Base-by-base conservation (phyloP, 1,284 basidiomycete species). In the Pyrrhoderma noxium region DNA sequence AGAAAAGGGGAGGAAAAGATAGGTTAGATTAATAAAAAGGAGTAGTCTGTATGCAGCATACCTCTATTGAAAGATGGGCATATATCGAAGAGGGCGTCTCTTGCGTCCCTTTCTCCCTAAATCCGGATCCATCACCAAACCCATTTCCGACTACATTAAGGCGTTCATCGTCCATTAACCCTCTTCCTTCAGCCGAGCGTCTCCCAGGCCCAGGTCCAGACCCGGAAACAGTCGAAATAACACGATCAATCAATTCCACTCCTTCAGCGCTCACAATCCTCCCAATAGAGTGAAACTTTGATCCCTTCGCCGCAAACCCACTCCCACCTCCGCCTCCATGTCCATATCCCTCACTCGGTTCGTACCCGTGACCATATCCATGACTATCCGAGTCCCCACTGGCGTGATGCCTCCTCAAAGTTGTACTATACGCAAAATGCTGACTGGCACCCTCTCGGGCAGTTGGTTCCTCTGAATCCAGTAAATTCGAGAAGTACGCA, bases 381-480 rank as follows among this genome's bases (percentile, higher is more conserved):
- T 54, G 62, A 2, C 66, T 54, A 40, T 5, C 5, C 46, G 69
- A 65, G 41, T 83, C 74, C n/a, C n/a, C n/a, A n/a, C n/a, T n/a
- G 1, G 66, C 61, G 39, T 75, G 72, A 58, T 90, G 87, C 55
- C 89, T 65, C 47, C 88, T 67, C 21, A 92, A 70, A 0, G 84
- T 89, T 0, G 89, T 91, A 57, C 84, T 88, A 67, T 89, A 91
- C 2, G 87, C 82, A 61, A 91, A 92, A 62, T 89, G 87, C 2
- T 76, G 65, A 39, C 74, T 71, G 1, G 86, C 84, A 49, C 80
- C 80, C 0, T 82, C 70, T 82, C 77, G 23, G 76, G 72, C 8
- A 80, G 72, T 53, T 76, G 71, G 21, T 72, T 69, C 47, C 18
- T 49, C 54, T 47, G 46, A 50, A 77, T 71, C 27, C 70, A 71